These are phyloP conservation scores for Auricularia sp. DNA, from an alignment of 768 basidiomycete species.

Conservation along the genomic window DNA sequence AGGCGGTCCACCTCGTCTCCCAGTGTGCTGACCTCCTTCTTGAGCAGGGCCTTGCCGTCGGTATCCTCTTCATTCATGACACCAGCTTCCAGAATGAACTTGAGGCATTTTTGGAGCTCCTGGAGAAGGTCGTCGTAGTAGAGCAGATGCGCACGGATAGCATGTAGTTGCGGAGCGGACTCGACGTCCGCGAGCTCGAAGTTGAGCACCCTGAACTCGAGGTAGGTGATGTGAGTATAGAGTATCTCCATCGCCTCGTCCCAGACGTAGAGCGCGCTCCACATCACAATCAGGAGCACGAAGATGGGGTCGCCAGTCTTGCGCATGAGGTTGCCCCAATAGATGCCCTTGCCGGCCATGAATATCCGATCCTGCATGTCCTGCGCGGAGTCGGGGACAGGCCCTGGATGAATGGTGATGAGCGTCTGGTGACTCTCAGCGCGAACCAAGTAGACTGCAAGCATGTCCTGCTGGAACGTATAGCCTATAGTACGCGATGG, in stretches of 20 bases:
- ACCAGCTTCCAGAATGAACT: slow-evolving; percentile 21
- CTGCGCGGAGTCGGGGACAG: slow-evolving; percentile 29
- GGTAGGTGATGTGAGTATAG: slow-evolving; percentile 38
- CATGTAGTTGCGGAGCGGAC: slow-evolving; percentile 44
- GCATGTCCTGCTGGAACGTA: neutral
- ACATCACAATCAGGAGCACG: slow-evolving; percentile 40
- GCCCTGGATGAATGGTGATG: slow-evolving; percentile 32
- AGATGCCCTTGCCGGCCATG: slow-evolving; percentile 23
- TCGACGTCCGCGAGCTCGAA: slow-evolving; percentile 26
- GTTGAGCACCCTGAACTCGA: slow-evolving; percentile 33
- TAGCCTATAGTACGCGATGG: neutral
- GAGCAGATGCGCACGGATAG: slow-evolving; percentile 47
- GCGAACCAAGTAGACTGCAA: neutral
- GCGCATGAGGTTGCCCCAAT: slow-evolving; percentile 26
- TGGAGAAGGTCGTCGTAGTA: slow-evolving; percentile 45
- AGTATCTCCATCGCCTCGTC: slow-evolving; percentile 47
- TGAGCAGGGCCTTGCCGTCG: slow-evolving; percentile 28
- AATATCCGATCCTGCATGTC: slow-evolving; percentile 5
- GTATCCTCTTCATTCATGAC: neutral
- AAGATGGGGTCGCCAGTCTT: slow-evolving; percentile 42
- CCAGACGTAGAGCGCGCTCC: slow-evolving; percentile 56
- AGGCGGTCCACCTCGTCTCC: slow-evolving; percentile 13
- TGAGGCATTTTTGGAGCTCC: slow-evolving; percentile 42
- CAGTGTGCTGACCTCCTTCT: slow-evolving; percentile 38
- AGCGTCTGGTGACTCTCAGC: neutral